These are phyloP conservation scores for Salix exigua DNA, from an alignment of 345 rosid genomes.

Conservation along the genomic window DNA sequence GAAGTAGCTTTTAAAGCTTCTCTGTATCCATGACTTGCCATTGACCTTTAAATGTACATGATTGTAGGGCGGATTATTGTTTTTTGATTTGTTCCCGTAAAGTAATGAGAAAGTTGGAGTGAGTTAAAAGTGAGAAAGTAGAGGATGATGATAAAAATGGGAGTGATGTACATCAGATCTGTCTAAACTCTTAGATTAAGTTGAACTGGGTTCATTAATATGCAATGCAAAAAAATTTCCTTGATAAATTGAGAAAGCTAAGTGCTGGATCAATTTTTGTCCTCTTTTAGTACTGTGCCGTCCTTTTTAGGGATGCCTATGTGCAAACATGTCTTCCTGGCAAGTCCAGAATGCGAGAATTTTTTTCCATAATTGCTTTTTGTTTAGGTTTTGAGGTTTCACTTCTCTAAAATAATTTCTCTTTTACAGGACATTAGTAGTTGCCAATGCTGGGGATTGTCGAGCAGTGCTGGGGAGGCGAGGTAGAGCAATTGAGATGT, in stretches of 20 bases:
- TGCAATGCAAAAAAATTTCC: neutral
- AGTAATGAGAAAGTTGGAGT: neutral
- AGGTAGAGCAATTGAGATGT: constrained; percentile 90
- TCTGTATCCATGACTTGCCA: neutral
- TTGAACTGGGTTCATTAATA: neutral
- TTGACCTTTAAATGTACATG: neutral
- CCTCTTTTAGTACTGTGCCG: neutral
- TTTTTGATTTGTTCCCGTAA: neutral
- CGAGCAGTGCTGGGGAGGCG: constrained; percentile 89
- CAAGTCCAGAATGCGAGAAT: neutral
- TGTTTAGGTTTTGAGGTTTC: neutral
- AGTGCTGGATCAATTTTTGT: neutral
- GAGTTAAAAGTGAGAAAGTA: neutral
- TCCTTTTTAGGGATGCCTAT: neutral
- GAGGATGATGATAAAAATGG: neutral
- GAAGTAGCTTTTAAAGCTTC: neutral
- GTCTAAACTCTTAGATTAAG: neutral
- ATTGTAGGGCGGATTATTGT: neutral
- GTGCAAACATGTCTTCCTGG: neutral
- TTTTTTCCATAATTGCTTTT: neutral
- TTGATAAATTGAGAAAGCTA: neutral
- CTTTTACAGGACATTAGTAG: constrained; percentile 55
- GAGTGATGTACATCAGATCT: neutral
- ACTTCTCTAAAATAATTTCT: neutral
- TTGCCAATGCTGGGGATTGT: constrained; percentile 97